Conservation (phyloP, 495 filamentous ascomycete species). For the Xylaria nigripes region DNA sequence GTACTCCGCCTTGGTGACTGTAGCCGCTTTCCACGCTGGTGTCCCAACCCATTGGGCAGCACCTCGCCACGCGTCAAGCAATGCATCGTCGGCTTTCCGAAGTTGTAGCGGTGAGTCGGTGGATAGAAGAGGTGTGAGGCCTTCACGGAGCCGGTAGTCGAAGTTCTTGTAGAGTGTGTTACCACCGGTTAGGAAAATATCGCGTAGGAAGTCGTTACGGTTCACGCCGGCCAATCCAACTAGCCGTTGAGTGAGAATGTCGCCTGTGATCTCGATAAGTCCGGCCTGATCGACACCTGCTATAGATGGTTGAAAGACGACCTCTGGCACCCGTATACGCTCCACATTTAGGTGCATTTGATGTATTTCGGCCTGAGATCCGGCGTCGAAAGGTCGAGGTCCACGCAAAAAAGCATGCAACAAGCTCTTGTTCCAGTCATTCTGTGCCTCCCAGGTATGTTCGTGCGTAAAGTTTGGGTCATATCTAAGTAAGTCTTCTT, state of each 20-base stretch:
- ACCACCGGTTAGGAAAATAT: slow-evolving; percentile 93
- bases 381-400: slow-evolving; percentile 73
- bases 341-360: slow-evolving; percentile 95
- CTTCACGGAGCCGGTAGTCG: slow-evolving; percentile 68
- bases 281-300: slow-evolving; percentile 94
- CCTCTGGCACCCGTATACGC: slow-evolving; percentile 90
- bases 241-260: slow-evolving; percentile 75
- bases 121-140: slow-evolving; percentile 64
- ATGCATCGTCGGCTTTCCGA: slow-evolving; percentile 60
- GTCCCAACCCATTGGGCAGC: slow-evolving; percentile 70
- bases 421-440: slow-evolving; percentile 86
- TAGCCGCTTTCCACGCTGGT: slow-evolving; percentile 37
- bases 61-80: slow-evolving; percentile 87
- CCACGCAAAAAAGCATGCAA: slow-evolving; percentile 85
- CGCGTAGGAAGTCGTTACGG: slow-evolving; percentile 59
- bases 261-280: slow-evolving; percentile 77
- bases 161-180: slow-evolving; percentile 81
- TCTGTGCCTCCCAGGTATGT: slow-evolving; percentile 81
- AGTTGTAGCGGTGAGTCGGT: slow-evolving; percentile 55
- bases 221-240: slow-evolving; percentile 42
- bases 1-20: slow-evolving; percentile 66
- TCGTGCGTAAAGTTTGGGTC: slow-evolving; percentile 85
- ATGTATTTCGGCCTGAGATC: slow-evolving; percentile 70
- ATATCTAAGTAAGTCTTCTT: slow-evolving; percentile 75
- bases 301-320: slow-evolving; percentile 87